These are phyloP conservation scores for Tephrocybe sp. DNA, from an alignment of 768 basidiomycete species.

Conservation along the genomic window DNA sequence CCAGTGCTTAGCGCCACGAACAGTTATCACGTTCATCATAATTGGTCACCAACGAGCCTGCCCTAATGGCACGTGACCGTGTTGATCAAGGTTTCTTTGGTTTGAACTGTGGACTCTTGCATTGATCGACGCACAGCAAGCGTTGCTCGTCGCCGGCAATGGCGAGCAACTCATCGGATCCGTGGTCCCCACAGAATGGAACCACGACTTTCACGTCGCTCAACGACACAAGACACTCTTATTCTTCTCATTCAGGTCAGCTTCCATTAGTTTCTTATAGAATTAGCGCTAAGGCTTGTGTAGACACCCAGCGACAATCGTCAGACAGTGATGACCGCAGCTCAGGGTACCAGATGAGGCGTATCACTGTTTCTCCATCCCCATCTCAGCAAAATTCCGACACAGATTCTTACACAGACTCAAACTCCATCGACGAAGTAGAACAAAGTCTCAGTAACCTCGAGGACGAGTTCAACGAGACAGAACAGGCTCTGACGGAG, in stretches of 20 bases:
- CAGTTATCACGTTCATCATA: too few species aligned
- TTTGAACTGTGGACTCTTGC: background rate
- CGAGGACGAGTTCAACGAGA: slow-evolving; percentile 64
- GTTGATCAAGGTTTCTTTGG: slow-evolving; percentile 6
- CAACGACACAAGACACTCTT: slow-evolving; percentile 53
- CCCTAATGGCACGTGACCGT: slow-evolving; percentile 16
- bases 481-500: slow-evolving; percentile 62
- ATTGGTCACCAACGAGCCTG: slow-evolving; percentile 8
- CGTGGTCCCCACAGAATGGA: slow-evolving; percentile 63
- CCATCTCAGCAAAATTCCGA: slow-evolving; percentile 32
- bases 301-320: slow-evolving; percentile 46
- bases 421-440: slow-evolving; percentile 68
- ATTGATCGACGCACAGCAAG: slow-evolving; percentile 12
- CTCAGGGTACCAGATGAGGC: slow-evolving; percentile 46
- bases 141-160: slow-evolving; percentile 24
- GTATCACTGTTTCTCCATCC: slow-evolving; percentile 53
- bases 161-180: slow-evolving; percentile 41
- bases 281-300: slow-evolving; percentile 4
- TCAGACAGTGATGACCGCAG: slow-evolving; percentile 42
- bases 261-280: slow-evolving; percentile 1
- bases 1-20: too few species aligned
- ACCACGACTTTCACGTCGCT: slow-evolving; percentile 55
- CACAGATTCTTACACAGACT: slow-evolving; percentile 43
- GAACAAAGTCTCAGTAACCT: slow-evolving; percentile 65
- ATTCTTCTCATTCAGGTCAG: slow-evolving; percentile 54